Evolutionary conservation across 139 green algal genomes (phyloP), one percentile per base, ranked within the genome.

Genomic region (Closterium sp.): DNA sequence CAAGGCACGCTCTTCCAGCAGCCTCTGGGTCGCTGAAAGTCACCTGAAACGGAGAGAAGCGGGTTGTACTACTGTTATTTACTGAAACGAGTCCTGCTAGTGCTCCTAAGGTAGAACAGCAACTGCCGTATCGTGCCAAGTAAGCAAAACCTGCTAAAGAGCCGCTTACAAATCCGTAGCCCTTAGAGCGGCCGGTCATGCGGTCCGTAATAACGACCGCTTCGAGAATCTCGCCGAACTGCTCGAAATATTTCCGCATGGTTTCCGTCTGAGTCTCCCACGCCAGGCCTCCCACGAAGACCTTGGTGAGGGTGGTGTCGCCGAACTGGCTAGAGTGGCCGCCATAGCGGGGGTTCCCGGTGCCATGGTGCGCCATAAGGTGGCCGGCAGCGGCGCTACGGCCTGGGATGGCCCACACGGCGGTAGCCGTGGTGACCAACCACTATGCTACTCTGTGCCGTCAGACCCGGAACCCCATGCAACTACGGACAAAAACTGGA

Each of bases 181-280:
- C 92, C 35, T 94, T 94, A 16, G 89, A 93, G 25, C 92, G 92
- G 25, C 92, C 92, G 6, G 92, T 94, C 31, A 55, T 85, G 8
- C 92, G n/a, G 34, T 94, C 92, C 10, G 92, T 93, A 32, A 94
- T 94, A 23, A 94, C 92, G 30, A 90, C 92, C 3, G 92, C 92
- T 84, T 94, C 92, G 16, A 94, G 31, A 35, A 94, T 94, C 69
- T 94, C 92, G 21, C 92, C 92, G 66, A 93, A 94, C 89, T 90
- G 89, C 76, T 94, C 92, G 35, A 94, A 94, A 64, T 94, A 90
- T 25, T 23, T 88, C 8, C 90, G 43, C 92, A 94, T 93, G 89
- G 92, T 93, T 28, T 94, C 92, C 76, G 76, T 34, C 85, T 94
- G 90, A 85, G 92, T 94, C 76, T 94, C 92, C 92, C 92, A 94